Evolutionary conservation across 495 filamentous ascomycete genomes (phyloP).

Genomic region (Amorphotheca resinae): DNA sequence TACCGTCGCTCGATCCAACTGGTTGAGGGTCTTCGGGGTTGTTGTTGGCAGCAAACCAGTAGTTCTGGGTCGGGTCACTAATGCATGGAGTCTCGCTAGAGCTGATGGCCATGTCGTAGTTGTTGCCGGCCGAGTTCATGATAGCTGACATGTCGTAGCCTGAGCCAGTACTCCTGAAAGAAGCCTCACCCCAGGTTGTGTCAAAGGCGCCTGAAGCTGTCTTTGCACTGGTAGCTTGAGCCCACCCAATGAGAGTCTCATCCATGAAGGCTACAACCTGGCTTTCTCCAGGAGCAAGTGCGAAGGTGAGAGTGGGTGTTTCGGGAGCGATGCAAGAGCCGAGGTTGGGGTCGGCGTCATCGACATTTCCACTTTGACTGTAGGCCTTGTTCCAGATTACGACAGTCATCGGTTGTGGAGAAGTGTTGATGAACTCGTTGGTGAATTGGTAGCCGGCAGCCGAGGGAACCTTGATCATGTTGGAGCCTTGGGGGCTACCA

Average conservation of each 20-base stretch:
- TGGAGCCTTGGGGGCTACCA: slow-evolving; percentile 40
- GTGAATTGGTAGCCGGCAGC: slow-evolving; percentile 33
- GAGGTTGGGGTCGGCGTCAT: slow-evolving; percentile 19
- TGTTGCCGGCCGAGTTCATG: slow-evolving; percentile 24
- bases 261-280: slow-evolving; percentile 35
- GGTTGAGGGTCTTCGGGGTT: background rate
- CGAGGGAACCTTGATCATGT: slow-evolving; percentile 34
- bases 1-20: slow-evolving; percentile 14
- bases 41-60: slow-evolving; percentile 12
- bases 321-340: slow-evolving; percentile 28
- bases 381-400: slow-evolving; percentile 42
- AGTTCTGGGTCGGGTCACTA: slow-evolving; percentile 12
- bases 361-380: slow-evolving; percentile 3
- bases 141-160: slow-evolving; percentile 46
- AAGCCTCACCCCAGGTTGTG: slow-evolving; percentile 42
- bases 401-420: slow-evolving; percentile 28
- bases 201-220: slow-evolving; percentile 28
- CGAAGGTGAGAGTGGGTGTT: slow-evolving; percentile 30
- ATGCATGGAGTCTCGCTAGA: slow-evolving; percentile 15
- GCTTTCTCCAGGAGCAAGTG: slow-evolving; percentile 25
- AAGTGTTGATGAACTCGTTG: slow-evolving; percentile 31
- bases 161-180: slow-evolving; percentile 36
- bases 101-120: slow-evolving; percentile 18
- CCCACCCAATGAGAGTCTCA: slow-evolving; percentile 27
- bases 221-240: slow-evolving; percentile 24